A percentile compares a stretch with the other conserved stretches of the same genome.
Evolutionary conservation across 78 protist species (phyloP).

Genomic region (Tieghemostelium lacteum): DNA sequence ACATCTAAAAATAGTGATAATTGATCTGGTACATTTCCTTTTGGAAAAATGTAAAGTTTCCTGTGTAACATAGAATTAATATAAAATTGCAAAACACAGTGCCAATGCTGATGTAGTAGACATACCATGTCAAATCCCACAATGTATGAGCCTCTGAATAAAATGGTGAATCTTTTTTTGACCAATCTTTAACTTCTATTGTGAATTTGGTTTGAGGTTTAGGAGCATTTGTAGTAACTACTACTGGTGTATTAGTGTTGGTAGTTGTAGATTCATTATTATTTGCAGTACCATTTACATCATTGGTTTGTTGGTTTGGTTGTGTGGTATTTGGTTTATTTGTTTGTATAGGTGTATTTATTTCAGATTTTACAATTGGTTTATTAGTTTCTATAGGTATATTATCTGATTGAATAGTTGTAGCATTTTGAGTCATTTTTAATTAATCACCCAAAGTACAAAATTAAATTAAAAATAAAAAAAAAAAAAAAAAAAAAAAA

Average conservation of each 20-base stretch:
- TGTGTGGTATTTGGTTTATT: no score
- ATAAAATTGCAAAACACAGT: not conserved
- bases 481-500: no score
- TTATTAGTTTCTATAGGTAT: no score
- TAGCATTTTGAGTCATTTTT: no score
- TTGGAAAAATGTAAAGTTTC: constrained; percentile 58
- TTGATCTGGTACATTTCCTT: constrained; percentile 46
- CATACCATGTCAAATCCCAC: constrained; percentile 59
- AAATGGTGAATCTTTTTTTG: constrained; percentile 19
- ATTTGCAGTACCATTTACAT: not conserved
- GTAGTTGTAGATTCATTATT: not conserved
- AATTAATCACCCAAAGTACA: no score
- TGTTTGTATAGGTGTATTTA: no score
- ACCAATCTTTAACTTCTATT: constrained; percentile 1
- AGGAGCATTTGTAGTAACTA: not conserved
- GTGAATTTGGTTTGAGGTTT: constrained; percentile 20
- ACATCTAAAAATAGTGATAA: constrained; percentile 49
- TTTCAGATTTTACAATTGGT: no score
- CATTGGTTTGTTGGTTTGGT: no score
- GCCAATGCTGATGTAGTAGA: not conserved
- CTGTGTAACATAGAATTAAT: not conserved
- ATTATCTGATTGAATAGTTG: no score
- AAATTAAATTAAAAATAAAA: no score
- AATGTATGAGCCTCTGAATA: constrained; percentile 5
- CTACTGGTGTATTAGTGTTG: not conserved